These are phyloP conservation scores for Ophiostoma piceae DNA, from an alignment of 2,329 filamentous ascomycete genomes.

Conservation along the genomic window DNA sequence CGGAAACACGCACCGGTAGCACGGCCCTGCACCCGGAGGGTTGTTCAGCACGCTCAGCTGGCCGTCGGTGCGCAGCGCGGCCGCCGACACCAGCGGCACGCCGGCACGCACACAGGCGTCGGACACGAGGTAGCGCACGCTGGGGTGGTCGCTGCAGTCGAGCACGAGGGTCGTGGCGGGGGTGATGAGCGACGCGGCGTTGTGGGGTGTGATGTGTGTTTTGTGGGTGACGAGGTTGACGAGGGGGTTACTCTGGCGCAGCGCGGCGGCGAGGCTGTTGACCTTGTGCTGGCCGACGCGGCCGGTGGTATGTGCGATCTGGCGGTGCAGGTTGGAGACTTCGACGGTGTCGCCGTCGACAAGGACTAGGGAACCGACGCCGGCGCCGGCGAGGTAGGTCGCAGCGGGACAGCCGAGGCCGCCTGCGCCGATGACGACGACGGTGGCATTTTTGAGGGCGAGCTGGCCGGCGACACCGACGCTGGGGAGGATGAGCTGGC, in stretches of 20 bases:
- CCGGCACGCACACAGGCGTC: slow-evolving; percentile 76
- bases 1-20: slow-evolving; percentile 91
- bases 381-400: slow-evolving; percentile 85
- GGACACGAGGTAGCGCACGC: slow-evolving; percentile 85
- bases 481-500: slow-evolving; percentile 83
- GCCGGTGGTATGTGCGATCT: slow-evolving; percentile 71
- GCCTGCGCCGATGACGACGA: slow-evolving; percentile 81
- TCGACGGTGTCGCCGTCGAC: slow-evolving; percentile 88
- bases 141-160: slow-evolving; percentile 92
- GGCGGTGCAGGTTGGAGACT: slow-evolving; percentile 83
- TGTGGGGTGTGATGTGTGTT: slow-evolving; percentile 61
- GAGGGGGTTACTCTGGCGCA: slow-evolving; percentile 64
- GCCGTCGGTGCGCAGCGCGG: slow-evolving; percentile 80
- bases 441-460: slow-evolving; percentile 60
- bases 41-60: slow-evolving; percentile 86
- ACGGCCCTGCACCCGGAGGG: slow-evolving; percentile 72
- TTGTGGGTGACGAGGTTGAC: slow-evolving; percentile 59
- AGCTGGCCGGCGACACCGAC: slow-evolving; percentile 77
- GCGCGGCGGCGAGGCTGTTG: slow-evolving; percentile 62
- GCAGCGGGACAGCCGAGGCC: slow-evolving; percentile 89
- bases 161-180: slow-evolving; percentile 55
- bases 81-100: slow-evolving; percentile 82
- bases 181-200: slow-evolving; percentile 61
- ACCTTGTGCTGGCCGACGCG: slow-evolving; percentile 74
- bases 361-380: slow-evolving; percentile 75